A percentile compares a stretch with the other conserved stretches of the same genome.
These are phyloP conservation scores for Seiridium cupressi DNA, from an alignment of 2,329 filamentous ascomycete species.

Conservation along the genomic window DNA sequence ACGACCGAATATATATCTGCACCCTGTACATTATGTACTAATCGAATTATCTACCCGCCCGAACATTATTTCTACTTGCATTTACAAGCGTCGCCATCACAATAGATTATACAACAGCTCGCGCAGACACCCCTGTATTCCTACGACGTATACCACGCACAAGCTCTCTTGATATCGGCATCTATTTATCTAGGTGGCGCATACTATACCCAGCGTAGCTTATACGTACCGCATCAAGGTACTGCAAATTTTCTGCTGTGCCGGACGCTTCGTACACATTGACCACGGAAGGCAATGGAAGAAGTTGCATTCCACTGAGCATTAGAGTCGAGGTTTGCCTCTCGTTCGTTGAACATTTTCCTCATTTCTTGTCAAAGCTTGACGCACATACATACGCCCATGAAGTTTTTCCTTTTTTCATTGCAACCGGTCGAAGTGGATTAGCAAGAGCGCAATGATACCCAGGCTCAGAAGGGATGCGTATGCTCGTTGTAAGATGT, in stretches of 20 bases:
- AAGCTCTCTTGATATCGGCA: background rate
- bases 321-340: background rate
- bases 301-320: background rate
- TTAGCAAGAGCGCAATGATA: background rate
- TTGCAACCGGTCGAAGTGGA: background rate
- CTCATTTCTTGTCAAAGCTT: background rate
- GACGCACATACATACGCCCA: background rate
- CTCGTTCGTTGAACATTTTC: background rate
- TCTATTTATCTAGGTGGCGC: background rate
- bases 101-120: constrained; percentile 3
- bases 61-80: background rate
- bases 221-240: background rate
- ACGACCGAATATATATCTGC: background rate
- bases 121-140: constrained; percentile 5
- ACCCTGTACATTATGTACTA: constrained; percentile 4
- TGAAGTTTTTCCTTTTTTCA: background rate
- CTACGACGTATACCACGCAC: background rate
- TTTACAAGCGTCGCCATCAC: background rate
- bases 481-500: no score
- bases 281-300: background rate
- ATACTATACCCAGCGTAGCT: background rate
- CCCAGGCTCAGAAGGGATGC: background rate
- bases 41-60: background rate
- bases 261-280: background rate
- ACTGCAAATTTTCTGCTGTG: background rate